Percentiles rank a stretch among this genome's conserved stretches.
These are phyloP conservation scores for Metarhizium sp. DNA, from an alignment of 2,329 filamentous ascomycete species.

Conservation along the genomic window DNA sequence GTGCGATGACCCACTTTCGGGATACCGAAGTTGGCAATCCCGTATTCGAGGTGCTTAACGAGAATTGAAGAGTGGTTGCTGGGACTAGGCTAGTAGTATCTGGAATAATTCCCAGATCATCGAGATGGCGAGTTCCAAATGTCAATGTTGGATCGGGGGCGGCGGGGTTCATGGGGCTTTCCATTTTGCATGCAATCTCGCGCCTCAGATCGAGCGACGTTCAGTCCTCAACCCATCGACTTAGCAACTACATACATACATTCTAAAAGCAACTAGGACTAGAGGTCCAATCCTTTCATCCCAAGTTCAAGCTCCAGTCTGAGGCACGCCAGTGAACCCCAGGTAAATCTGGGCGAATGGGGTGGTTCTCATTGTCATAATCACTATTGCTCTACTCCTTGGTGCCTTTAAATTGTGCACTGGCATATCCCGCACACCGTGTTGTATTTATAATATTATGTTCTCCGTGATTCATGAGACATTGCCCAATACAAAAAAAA, in stretches of 20 bases:
- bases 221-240: no score
- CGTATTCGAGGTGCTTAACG: background rate
- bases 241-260: no score
- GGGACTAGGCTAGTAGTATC: no score
- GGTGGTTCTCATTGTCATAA: no score
- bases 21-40: background rate
- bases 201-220: no score
- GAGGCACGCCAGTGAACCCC: background rate
- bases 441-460: background rate
- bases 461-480: background rate
- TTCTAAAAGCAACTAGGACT: no score
- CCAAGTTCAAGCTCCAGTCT: background rate
- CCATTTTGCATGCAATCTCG: no score
- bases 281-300: background rate
- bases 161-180: no score
- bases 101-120: background rate
- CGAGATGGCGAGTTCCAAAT: no score
- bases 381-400: background rate
- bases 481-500: background rate
- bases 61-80: no score
- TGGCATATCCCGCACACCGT: background rate
- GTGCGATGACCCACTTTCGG: background rate
- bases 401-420: background rate
- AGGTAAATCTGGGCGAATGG: background rate
- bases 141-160: no score